phyloP scores from a whole-genome alignment of 176 grass and related monocot species.

The Oryza meyeriana region DNA sequence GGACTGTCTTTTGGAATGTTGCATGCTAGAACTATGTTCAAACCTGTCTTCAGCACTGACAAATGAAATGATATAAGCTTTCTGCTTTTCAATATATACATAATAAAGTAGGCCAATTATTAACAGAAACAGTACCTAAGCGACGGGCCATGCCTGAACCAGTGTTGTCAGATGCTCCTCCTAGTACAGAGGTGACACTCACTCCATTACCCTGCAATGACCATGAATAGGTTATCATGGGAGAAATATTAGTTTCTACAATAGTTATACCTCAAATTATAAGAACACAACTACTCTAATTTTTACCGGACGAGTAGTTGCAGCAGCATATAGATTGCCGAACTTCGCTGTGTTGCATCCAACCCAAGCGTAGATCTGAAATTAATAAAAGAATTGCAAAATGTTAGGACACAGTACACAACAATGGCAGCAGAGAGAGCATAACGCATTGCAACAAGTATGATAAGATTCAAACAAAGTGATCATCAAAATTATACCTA shows the following conservation, averaged over 20 bases:
- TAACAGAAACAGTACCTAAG: slow-evolving; percentile 50
- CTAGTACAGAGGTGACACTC: slow-evolving; percentile 75
- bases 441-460: neutral
- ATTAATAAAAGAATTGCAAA: neutral
- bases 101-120: neutral
- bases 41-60: slow-evolving; percentile 75
- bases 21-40: slow-evolving; percentile 77
- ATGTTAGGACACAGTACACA: neutral
- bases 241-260: neutral
- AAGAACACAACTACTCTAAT: neutral
- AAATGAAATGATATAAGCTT: slow-evolving; percentile 25
- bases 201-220: slow-evolving; percentile 57
- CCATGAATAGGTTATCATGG: neutral
- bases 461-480: neutral
- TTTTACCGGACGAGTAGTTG: slow-evolving; percentile 68
- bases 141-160: slow-evolving; percentile 78
- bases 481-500: neutral
- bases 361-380: slow-evolving; percentile 86
- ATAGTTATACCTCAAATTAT: neutral
- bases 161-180: slow-evolving; percentile 83
- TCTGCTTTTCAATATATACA: neutral
- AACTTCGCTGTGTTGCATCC: slow-evolving; percentile 85
- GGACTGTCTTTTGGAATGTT: slow-evolving; percentile 89
- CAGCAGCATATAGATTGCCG: slow-evolving; percentile 89
- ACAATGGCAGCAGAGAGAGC: neutral